Percentiles rank a stretch among this genome's conserved stretches.
These are phyloP conservation scores for Xylona heveae DNA, from an alignment of 495 filamentous ascomycete species.

Conservation along the genomic window DNA sequence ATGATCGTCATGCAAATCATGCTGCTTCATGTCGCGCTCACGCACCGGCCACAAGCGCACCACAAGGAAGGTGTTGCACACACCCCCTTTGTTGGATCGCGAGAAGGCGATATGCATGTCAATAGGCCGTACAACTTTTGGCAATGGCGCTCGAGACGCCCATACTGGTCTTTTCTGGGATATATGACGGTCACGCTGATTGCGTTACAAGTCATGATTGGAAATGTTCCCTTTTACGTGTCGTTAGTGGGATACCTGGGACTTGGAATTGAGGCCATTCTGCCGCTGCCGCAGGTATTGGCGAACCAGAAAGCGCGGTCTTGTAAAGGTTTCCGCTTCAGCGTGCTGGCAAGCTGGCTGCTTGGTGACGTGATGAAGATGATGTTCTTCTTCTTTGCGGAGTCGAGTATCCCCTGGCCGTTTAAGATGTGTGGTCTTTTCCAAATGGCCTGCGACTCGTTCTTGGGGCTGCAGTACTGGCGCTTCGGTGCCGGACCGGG, in stretches of 20 bases:
- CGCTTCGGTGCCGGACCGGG: slow-evolving; percentile 44
- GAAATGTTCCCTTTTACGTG: slow-evolving; percentile 34
- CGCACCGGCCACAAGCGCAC: slow-evolving; percentile 50
- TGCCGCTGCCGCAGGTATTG: slow-evolving; percentile 78
- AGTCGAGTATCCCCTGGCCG: slow-evolving; percentile 52
- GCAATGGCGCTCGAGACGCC: slow-evolving; percentile 49
- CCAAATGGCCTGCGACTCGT: slow-evolving; percentile 68
- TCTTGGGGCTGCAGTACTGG: slow-evolving; percentile 69
- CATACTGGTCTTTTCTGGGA: slow-evolving; percentile 74
- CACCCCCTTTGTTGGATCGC: slow-evolving; percentile 30
- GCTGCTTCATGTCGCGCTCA: slow-evolving; percentile 75
- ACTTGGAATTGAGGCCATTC: slow-evolving; percentile 71
- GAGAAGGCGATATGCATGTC: slow-evolving; percentile 20
- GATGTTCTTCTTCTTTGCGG: slow-evolving; percentile 70
- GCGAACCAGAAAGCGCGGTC: slow-evolving; percentile 57
- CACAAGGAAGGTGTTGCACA: slow-evolving; percentile 32
- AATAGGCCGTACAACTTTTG: slow-evolving; percentile 75
- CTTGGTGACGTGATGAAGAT: slow-evolving; percentile 89
- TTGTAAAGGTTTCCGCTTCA: slow-evolving; percentile 77
- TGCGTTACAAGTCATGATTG: slow-evolving; percentile 50
- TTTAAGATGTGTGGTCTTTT: slow-evolving; percentile 89
- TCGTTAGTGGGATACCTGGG: slow-evolving; percentile 63
- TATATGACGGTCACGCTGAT: slow-evolving; percentile 45
- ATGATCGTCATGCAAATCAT: slow-evolving; percentile 70
- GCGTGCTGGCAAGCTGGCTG: slow-evolving; percentile 73